phyloP scores from a whole-genome alignment of 345 rosid species.

The Populus alba region DNA sequence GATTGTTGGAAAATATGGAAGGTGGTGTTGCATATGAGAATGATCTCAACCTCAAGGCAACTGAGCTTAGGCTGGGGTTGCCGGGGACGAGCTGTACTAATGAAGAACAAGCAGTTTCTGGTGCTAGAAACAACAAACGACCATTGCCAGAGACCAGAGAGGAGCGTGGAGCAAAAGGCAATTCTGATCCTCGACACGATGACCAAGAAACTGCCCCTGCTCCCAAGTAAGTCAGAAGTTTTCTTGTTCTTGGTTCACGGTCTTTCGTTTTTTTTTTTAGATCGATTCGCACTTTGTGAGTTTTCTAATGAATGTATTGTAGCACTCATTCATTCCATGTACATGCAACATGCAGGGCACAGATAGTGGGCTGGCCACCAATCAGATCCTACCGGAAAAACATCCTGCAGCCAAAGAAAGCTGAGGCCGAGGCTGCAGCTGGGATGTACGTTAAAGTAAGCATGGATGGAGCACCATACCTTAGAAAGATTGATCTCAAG shows the following conservation, averaged over 20 bases:
- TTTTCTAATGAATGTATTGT: not conserved
- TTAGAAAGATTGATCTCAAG: slow-evolving; percentile 23
- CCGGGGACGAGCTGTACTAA: slow-evolving; percentile 56
- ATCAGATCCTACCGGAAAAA: slow-evolving; percentile 77
- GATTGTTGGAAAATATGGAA: slow-evolving; percentile 30
- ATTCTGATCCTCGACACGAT: slow-evolving; percentile 17
- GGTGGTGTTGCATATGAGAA: slow-evolving; percentile 38
- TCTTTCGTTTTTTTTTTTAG: not conserved
- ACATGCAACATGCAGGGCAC: slow-evolving; percentile 43
- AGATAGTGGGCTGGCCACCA: slow-evolving; percentile 93
- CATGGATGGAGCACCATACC: slow-evolving; percentile 30
- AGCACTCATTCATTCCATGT: not conserved
- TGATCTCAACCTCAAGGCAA: slow-evolving; percentile 72
- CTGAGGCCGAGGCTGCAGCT: slow-evolving; percentile 7
- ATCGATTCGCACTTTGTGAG: not conserved
- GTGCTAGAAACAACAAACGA: slow-evolving; percentile 58
- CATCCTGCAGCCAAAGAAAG: slow-evolving; percentile 43
- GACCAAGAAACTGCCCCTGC: slow-evolving; percentile 46
- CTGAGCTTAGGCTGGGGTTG: slow-evolving; percentile 83
- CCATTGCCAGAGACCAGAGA: slow-evolving; percentile 24
- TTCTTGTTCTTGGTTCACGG: not conserved
- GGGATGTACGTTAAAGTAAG: slow-evolving; percentile 38
- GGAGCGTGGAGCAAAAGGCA: slow-evolving; percentile 18
- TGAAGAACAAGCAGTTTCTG: slow-evolving; percentile 38
- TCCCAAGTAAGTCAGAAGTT: slow-evolving; percentile 48